These are phyloP conservation scores for Penicillium pulvis DNA, from an alignment of 495 filamentous ascomycete species.

Conservation along the genomic window DNA sequence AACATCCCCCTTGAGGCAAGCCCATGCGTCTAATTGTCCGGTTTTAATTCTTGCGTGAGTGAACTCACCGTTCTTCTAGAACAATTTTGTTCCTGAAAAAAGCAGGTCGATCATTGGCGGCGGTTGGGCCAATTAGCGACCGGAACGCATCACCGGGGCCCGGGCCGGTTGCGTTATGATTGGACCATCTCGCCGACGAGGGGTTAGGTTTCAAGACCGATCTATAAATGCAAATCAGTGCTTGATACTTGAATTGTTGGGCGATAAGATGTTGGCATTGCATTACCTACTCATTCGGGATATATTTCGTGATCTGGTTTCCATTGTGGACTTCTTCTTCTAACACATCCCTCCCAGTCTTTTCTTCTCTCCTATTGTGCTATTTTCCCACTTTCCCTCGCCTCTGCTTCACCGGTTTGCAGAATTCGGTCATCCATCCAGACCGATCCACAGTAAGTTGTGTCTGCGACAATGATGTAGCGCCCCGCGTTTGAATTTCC, in stretches of 20 bases:
- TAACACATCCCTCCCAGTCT: conserved; percentile 6
- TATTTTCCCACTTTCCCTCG: not conserved
- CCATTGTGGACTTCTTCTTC: not conserved
- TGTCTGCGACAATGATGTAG: conserved; percentile 13
- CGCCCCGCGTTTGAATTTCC: conserved; percentile 27
- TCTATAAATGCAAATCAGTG: conserved; percentile 24
- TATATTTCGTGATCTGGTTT: conserved; percentile 13
- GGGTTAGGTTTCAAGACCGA: conserved; percentile 18
- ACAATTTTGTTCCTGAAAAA: conserved; percentile 24
- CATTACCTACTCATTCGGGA: conserved; percentile 6
- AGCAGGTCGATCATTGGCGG: conserved; percentile 23
- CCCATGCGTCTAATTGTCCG: conserved; percentile 21
- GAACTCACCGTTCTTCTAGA: conserved; percentile 24
- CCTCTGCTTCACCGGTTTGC: conserved; percentile 11
- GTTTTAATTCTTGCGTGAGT: not conserved
- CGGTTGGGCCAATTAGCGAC: conserved; percentile 19
- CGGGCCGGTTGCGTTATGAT: conserved; percentile 28
- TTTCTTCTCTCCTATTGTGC: not conserved
- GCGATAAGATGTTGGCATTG: conserved; percentile 29
- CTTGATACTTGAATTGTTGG: conserved; percentile 10
- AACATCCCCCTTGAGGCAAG: conserved; percentile 25
- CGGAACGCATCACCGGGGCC: conserved; percentile 25
- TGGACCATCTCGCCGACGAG: conserved; percentile 24
- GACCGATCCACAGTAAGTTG: conserved; percentile 28
- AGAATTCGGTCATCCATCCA: conserved; percentile 14